Evolutionary conservation across 1,284 basidiomycete genomes (phyloP).

Genomic region (Leccinum griseonigrum): DNA sequence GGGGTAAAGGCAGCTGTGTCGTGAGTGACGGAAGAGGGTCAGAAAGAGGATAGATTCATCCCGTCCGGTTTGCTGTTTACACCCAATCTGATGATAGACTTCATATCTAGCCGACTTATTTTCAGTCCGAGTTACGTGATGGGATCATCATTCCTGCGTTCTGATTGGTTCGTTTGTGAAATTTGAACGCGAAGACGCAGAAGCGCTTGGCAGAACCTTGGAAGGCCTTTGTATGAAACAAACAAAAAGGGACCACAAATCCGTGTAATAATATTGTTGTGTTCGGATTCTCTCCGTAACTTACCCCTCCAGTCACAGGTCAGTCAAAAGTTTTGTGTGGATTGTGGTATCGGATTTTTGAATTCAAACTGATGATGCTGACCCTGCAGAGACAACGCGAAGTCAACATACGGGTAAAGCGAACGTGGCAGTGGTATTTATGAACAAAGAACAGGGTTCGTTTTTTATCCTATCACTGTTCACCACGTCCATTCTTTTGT

Average conservation of each 20-base stretch:
- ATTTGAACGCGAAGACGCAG: conserved; percentile 12
- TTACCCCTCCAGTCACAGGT: conserved; percentile 12
- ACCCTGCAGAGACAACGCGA: conserved; percentile 11
- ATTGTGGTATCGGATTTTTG: conserved; percentile 3
- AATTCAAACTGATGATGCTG: conserved; percentile 2
- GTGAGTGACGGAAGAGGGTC: conserved; percentile 18
- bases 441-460: conserved; percentile 15
- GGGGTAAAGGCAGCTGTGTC: conserved; percentile 23
- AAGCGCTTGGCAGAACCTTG: conserved; percentile 20
- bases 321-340: conserved; percentile 3
- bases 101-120: conserved; percentile 30
- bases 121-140: conserved; percentile 27
- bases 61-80: conserved; percentile 7
- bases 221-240: conserved; percentile 8
- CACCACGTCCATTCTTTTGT: conserved; percentile 1
- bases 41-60: conserved; percentile 21
- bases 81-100: conserved; percentile 15
- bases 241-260: conserved; percentile 15
- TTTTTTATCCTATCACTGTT: conserved; percentile 13
- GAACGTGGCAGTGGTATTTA: conserved; percentile 12
- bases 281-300: neutral
- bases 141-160: conserved; percentile 13
- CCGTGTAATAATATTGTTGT: conserved; percentile 3
- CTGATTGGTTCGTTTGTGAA: conserved; percentile 23
- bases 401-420: conserved; percentile 3